A percentile compares a stretch with the other conserved stretches of the same genome.
Conservation (phyloP, 2,329 filamentous ascomycete species). For the Tympanopsis confertula region DNA sequence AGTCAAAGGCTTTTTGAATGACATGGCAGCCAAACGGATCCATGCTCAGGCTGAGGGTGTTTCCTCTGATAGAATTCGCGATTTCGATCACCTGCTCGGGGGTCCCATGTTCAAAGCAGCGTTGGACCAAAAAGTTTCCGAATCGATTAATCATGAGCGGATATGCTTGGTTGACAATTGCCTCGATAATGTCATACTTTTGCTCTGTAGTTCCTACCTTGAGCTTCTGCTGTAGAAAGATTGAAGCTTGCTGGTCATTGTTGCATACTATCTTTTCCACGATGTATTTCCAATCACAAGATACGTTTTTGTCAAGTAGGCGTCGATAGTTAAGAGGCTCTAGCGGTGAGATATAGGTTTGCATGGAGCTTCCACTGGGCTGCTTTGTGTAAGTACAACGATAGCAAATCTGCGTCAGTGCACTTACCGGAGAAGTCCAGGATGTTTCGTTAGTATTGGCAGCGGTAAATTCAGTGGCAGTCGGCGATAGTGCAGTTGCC, state of each 20-base stretch:
- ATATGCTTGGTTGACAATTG: slow-evolving; percentile 89
- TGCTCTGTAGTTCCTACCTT: slow-evolving; percentile 92
- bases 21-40: slow-evolving; percentile 98
- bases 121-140: slow-evolving; percentile 94
- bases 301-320: slow-evolving; percentile 86
- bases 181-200: slow-evolving; percentile 93
- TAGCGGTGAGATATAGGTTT: slow-evolving; percentile 73
- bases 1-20: slow-evolving; percentile 96
- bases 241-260: slow-evolving; percentile 97
- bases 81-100: slow-evolving; percentile 90
- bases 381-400: too few relatives aligned
- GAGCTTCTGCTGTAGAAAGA: slow-evolving; percentile 97
- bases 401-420: too few relatives aligned
- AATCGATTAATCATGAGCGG: slow-evolving; percentile 97
- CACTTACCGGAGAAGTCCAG: too few relatives aligned
- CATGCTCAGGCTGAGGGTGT: slow-evolving; percentile 91
- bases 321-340: slow-evolving; percentile 95
- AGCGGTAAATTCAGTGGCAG: slow-evolving; percentile 26
- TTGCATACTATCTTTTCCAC: slow-evolving; percentile 99
- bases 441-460: slow-evolving; percentile 4
- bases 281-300: slow-evolving; percentile 98
- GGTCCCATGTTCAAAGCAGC: slow-evolving; percentile 96
- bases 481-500: slow-evolving; percentile 28
- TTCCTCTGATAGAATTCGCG: slow-evolving; percentile 84
- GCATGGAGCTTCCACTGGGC: slow-evolving; percentile 40